A percentile compares a stretch with the other conserved stretches of the same genome.
Conservation (phyloP, 2,329 filamentous ascomycete genomes). For the Corynespora cassiicola region DNA sequence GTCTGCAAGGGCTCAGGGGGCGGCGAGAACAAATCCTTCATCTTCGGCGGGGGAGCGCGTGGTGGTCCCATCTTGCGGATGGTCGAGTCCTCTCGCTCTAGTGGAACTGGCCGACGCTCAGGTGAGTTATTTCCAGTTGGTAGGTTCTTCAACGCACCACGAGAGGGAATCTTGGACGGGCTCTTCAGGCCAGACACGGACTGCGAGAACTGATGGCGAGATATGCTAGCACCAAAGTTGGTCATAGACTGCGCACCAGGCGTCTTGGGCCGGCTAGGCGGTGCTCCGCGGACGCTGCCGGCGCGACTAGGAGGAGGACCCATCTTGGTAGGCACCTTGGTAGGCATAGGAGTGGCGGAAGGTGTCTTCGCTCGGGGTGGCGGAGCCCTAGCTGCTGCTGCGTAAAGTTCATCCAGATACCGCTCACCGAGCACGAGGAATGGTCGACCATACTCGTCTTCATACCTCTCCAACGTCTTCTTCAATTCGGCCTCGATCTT, state of each 20-base stretch:
- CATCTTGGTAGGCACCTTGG: slow-evolving; percentile 40
- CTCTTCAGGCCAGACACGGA: slow-evolving; percentile 54
- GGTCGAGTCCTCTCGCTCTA: slow-evolving; percentile 37
- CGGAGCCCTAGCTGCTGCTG: slow-evolving; percentile 63
- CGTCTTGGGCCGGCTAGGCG: slow-evolving; percentile 53
- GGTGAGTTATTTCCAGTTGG: slow-evolving; percentile 80
- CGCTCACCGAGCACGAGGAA: slow-evolving; percentile 93
- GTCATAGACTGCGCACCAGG: slow-evolving; percentile 35
- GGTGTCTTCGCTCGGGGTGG: slow-evolving; percentile 79
- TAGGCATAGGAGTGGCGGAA: slow-evolving; percentile 51
- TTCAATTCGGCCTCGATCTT: slow-evolving; percentile 80
- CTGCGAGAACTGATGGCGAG: slow-evolving; percentile 44
- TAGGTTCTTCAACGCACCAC: slow-evolving; percentile 72
- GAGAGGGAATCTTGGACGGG: slow-evolving; percentile 73
- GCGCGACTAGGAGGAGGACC: slow-evolving; percentile 38
- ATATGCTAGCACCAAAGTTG: slow-evolving; percentile 43
- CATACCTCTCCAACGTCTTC: slow-evolving; percentile 83
- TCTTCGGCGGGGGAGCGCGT: slow-evolving; percentile 78
- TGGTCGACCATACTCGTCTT: slow-evolving; percentile 90
- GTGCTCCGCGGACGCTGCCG: slow-evolving; percentile 50
- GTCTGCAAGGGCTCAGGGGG: slow-evolving; percentile 53
- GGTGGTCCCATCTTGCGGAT: slow-evolving; percentile 51
- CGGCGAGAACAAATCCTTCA: slow-evolving; percentile 78
- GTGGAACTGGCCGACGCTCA: slow-evolving; percentile 62
- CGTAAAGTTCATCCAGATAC: slow-evolving; percentile 85